These are phyloP conservation scores for Fusarium sp. DNA, from an alignment of 2,329 filamentous ascomycete genomes.

Conservation along the genomic window DNA sequence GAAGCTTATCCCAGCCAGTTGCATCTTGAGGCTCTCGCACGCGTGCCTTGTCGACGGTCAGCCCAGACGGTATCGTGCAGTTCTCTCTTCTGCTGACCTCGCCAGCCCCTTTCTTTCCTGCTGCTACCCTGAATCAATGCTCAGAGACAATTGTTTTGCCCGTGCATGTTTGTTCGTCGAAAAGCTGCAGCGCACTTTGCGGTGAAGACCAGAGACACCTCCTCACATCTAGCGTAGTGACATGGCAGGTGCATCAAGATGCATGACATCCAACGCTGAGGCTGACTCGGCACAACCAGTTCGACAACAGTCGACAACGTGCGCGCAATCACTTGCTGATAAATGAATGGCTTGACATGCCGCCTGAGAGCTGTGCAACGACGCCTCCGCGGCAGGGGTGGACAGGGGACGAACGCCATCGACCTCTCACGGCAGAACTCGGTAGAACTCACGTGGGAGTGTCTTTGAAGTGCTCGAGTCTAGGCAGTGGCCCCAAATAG, in stretches of 20 bases:
- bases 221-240: background rate
- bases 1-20: background rate
- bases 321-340: conserved; percentile 6
- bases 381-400: conserved; percentile 23
- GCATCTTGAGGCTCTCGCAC: background rate
- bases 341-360: conserved; percentile 13
- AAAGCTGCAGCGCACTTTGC: conserved; percentile 27
- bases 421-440: conserved; percentile 35
- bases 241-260: conserved; percentile 10
- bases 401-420: conserved; percentile 39
- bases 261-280: conserved; percentile 18
- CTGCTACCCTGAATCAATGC: conserved; percentile 7
- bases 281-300: conserved; percentile 21
- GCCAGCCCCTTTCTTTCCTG: conserved; percentile 1
- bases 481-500: conserved; percentile 29
- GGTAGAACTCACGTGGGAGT: conserved; percentile 37
- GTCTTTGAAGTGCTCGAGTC: conserved; percentile 21
- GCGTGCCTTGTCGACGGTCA: background rate
- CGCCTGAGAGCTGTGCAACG: conserved; percentile 19
- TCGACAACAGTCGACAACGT: conserved; percentile 3
- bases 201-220: conserved; percentile 37
- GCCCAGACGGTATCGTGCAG: conserved; percentile 31
- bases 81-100: background rate
- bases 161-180: conserved; percentile 16
- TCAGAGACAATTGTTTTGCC: conserved; percentile 24